Conservation (phyloP, 768 basidiomycete species). For the Pilatotrama ljubarskyi region DNA sequence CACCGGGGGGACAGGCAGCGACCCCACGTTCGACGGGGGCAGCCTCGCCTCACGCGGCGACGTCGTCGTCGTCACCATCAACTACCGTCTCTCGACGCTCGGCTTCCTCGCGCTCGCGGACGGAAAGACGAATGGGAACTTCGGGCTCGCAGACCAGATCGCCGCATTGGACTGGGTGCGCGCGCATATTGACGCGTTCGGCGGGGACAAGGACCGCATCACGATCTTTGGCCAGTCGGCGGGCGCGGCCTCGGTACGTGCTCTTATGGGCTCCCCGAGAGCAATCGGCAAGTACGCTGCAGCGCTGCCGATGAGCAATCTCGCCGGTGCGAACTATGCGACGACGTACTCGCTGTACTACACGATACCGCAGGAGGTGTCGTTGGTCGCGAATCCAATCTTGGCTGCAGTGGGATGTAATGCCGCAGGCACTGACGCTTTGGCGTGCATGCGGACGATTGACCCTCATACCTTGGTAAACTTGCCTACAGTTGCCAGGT, state of each 20-base stretch:
- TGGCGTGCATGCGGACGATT: slow-evolving; percentile 40
- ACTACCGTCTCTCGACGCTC: slow-evolving; percentile 42
- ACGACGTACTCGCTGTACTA: slow-evolving; percentile 50
- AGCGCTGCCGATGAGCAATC: slow-evolving; percentile 43
- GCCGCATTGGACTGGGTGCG: slow-evolving; percentile 48
- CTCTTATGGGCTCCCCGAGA: slow-evolving; percentile 32
- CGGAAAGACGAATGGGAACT: slow-evolving; percentile 46
- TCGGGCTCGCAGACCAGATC: slow-evolving; percentile 47
- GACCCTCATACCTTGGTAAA: slow-evolving; percentile 40
- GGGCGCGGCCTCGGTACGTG: slow-evolving; percentile 46
- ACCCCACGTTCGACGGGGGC: slow-evolving; percentile 45
- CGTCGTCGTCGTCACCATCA: slow-evolving; percentile 40
- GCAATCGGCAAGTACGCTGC: slow-evolving; percentile 37
- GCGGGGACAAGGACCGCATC: slow-evolving; percentile 53
- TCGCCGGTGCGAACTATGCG: slow-evolving; percentile 50
- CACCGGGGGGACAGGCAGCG: slow-evolving; percentile 40
- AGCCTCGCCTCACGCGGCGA: slow-evolving; percentile 46
- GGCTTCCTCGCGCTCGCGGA: slow-evolving; percentile 46
- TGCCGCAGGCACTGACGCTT: slow-evolving; percentile 27
- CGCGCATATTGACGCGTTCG: slow-evolving; percentile 54
- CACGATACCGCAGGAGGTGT: slow-evolving; percentile 43
- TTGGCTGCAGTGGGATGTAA: slow-evolving; percentile 43
- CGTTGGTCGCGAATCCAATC: slow-evolving; percentile 38
- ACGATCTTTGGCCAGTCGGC: slow-evolving; percentile 59
- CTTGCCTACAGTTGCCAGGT: slow-evolving; percentile 34